Evolutionary conservation across 2,329 filamentous ascomycete genomes (phyloP).

Genomic region (Aspergillus pseudotamarii): DNA sequence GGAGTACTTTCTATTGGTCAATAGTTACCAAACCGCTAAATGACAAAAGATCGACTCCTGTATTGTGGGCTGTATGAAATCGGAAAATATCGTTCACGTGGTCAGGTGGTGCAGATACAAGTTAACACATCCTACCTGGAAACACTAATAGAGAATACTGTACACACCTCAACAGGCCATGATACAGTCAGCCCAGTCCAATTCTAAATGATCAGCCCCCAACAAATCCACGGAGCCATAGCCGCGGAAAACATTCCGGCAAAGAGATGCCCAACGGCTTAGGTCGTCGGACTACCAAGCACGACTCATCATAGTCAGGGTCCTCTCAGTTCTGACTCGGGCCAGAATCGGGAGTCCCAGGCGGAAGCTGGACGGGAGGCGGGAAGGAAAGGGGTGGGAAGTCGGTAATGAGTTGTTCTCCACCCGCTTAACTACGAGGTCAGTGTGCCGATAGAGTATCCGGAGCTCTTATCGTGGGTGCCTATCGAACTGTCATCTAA

Average conservation of each 20-base stretch:
- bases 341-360: slow-evolving; percentile 14
- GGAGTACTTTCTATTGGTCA: background rate
- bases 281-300: slow-evolving; percentile 6
- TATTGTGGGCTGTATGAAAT: background rate
- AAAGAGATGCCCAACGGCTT: slow-evolving; percentile 6
- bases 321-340: slow-evolving; percentile 3
- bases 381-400: slow-evolving; percentile 9
- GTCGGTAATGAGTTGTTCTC: slow-evolving; percentile 11
- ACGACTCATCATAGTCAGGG: background rate
- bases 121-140: background rate
- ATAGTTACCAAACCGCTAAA: background rate
- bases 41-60: background rate
- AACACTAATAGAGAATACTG: background rate
- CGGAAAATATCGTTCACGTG: background rate
- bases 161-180: background rate
- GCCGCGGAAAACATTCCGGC: slow-evolving; percentile 10
- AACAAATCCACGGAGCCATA: background rate
- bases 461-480: background rate
- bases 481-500: background rate
- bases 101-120: background rate
- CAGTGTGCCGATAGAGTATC: slow-evolving; percentile 3
- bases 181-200: background rate
- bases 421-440: background rate
- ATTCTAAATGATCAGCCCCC: background rate
- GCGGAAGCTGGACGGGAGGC: slow-evolving; percentile 9